A percentile compares a stretch with the other conserved stretches of the same genome.
phyloP scores from a whole-genome alignment of 306 rosid genomes.

The Quillaja saponaria region DNA sequence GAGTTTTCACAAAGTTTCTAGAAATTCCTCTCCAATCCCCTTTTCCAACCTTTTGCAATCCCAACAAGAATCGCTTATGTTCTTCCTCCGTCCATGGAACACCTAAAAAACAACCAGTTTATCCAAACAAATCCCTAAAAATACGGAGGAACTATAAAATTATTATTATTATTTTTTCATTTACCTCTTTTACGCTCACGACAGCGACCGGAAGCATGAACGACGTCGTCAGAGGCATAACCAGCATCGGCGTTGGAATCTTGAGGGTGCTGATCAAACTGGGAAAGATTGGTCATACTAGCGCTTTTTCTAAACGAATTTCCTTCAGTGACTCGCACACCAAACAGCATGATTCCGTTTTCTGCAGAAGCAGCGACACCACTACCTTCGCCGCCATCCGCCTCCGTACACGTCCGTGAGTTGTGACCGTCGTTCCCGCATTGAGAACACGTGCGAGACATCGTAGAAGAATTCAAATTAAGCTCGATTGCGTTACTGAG shows the following conservation, averaged over 20 bases:
- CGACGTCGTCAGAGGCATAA: slow-evolving; percentile 86
- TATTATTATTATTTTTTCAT: too few relatives aligned
- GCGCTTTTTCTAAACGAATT: slow-evolving; percentile 71
- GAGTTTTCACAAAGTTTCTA: slow-evolving; percentile 82
- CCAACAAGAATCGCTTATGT: slow-evolving; percentile 70
- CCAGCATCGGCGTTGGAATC: slow-evolving; percentile 72
- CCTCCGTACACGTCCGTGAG: slow-evolving; percentile 69
- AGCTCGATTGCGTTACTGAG: neutral
- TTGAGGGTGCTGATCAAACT: slow-evolving; percentile 52
- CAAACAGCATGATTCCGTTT: slow-evolving; percentile 75
- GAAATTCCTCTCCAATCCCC: slow-evolving; percentile 99
- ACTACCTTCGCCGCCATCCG: slow-evolving; percentile 20
- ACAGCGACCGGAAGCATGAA: slow-evolving; percentile 69
- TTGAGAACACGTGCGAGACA: slow-evolving; percentile 85
- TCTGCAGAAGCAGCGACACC: slow-evolving; percentile 25
- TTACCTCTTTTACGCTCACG: slow-evolving; percentile 87
- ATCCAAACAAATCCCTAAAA: neutral
- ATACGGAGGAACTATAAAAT: neutral
- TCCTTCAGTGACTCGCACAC: slow-evolving; percentile 63
- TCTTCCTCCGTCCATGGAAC: slow-evolving; percentile 96
- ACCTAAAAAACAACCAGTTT: slow-evolving; percentile 35
- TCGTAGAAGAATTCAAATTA: slow-evolving; percentile 1
- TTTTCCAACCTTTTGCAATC: slow-evolving; percentile 76
- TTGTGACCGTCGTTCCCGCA: slow-evolving; percentile 88
- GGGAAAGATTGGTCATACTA: slow-evolving; percentile 82